Conservation (phyloP, 148 eudicot species). For the Nyssa sinensis region DNA sequence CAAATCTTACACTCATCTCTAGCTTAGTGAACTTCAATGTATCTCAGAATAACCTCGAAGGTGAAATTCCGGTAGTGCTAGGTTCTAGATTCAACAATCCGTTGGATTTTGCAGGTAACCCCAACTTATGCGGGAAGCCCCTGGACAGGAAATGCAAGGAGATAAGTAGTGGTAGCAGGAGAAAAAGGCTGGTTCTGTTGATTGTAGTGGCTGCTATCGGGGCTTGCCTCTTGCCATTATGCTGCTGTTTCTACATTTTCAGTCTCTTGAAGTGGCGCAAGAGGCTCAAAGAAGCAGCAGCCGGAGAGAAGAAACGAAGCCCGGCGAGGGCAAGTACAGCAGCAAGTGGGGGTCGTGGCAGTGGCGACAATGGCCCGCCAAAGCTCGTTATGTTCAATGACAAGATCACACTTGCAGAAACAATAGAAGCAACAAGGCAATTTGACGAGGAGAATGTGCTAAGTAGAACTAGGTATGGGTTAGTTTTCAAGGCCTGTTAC, state of each 20-base stretch:
- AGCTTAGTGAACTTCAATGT: conserved; percentile 52
- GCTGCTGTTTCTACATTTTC: conserved; percentile 49
- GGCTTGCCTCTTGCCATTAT: conserved; percentile 30
- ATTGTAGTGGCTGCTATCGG: conserved; percentile 36
- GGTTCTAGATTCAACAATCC: conserved; percentile 53
- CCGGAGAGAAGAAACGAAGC: conserved; percentile 51
- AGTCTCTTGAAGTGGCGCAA: conserved; percentile 49
- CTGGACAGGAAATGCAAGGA: conserved; percentile 34
- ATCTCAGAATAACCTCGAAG: conserved; percentile 66
- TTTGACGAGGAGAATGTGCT: conserved; percentile 72
- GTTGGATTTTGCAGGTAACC: conserved; percentile 44
- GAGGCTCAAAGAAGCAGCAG: conserved; percentile 32
- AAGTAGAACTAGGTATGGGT: conserved; percentile 49
- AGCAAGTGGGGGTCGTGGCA: conserved; percentile 36
- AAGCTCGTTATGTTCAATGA: conserved; percentile 65
- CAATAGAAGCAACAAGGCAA: conserved; percentile 61
- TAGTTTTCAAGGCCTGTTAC: conserved; percentile 58
- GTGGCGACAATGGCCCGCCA: conserved; percentile 45
- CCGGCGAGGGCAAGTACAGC: conserved; percentile 49
- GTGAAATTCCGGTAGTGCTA: conserved; percentile 62
- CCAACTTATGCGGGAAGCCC: conserved; percentile 52
- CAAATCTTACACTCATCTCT: conserved; percentile 47
- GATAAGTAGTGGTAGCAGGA: conserved; percentile 19
- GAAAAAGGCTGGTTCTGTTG: conserved; percentile 36
- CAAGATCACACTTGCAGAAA: conserved; percentile 59